Evolutionary conservation across 2,329 filamentous ascomycete species (phyloP), one percentile per base, ranked within the genome.

Genomic region (Kalaharituber pfeilii): DNA sequence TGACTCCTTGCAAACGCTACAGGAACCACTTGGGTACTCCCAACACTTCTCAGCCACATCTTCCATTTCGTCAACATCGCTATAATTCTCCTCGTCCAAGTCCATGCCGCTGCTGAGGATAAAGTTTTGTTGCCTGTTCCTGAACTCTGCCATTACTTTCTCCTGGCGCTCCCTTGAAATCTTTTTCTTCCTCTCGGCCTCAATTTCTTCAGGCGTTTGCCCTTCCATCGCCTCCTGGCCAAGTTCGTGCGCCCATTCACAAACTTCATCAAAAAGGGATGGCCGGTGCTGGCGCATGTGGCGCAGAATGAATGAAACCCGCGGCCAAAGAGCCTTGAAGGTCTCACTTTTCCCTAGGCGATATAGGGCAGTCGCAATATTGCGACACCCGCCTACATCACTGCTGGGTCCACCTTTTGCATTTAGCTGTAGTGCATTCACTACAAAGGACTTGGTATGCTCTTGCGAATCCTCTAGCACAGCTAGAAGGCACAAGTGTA

Each of bases 141-240:
- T 91, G 69, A 98, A 95, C 65, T 95, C 87, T 1, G 88, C 91
- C 88, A 98, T 95, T 28, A 98, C 86, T 64, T 80, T 84, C 1
- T 88, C 88, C 68, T 96, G 88, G 22, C 91, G 80, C 62, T 87
- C 89, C 39, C 88, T 70, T 0, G 91, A 91, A 52, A 89, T 85
- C 68, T 84, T 84, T 73, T 95, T 98, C 72, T 89, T 94, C 57
- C 79, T 73, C 67, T 89, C 84, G 15, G 79, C 77, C 73, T 75
- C 53, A 73, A 76, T 13, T 84, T 84, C n/a, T 88, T 86, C 1
- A 86, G 91, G 3, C 81, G 80, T 3, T 85, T 87, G 15, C 29
- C 27, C 33, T 27, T 26, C 22, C 8, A n/a, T 29, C 22, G 51
- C 50, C 29, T 36, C 24, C 13, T 45, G 50, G 52, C 15, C 15